Evolutionary conservation across 192 early-diverging fungal species (phyloP).

Genomic region (Chytriomyces sp.): DNA sequence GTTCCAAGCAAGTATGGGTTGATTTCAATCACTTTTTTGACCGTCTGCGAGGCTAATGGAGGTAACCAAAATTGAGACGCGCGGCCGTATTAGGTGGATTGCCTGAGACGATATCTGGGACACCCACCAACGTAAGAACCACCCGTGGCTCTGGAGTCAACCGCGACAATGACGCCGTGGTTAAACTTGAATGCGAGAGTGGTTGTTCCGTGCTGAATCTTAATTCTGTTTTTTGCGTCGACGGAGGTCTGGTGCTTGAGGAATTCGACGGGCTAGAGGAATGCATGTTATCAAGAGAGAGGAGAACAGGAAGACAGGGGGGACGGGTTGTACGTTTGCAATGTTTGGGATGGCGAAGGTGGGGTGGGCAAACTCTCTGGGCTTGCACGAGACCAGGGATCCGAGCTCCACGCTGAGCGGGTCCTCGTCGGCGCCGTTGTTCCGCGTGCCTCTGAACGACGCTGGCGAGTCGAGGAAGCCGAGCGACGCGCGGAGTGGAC

Average conservation of each 20-base stretch:
- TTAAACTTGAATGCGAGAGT: constrained; percentile 98
- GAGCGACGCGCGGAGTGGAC: constrained; percentile 8
- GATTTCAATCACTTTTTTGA: constrained; percentile 99
- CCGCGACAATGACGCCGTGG: constrained; percentile 89
- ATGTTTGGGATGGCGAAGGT: constrained; percentile 41
- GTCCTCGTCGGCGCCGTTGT: constrained; percentile 2
- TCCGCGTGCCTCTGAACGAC: background rate
- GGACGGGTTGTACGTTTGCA: constrained; percentile 28
- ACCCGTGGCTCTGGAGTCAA: constrained; percentile 94
- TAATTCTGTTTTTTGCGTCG: constrained; percentile 78
- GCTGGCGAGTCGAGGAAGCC: constrained; percentile 36
- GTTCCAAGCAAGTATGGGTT: constrained; percentile 98
- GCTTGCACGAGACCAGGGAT: background rate
- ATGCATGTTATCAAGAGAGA: background rate
- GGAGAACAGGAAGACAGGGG: background rate
- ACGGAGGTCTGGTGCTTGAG: constrained; percentile 73
- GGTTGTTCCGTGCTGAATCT: constrained; percentile 95
- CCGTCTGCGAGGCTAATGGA: constrained; percentile 80
- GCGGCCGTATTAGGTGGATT: background rate
- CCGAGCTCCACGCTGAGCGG: background rate
- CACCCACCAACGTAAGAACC: constrained; percentile 85
- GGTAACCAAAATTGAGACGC: background rate
- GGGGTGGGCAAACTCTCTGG: constrained; percentile 36
- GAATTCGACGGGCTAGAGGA: constrained; percentile 78
- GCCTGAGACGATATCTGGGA: background rate